These are phyloP conservation scores for Pterocarpus santalinus DNA, from an alignment of 306 rosid genomes.

Conservation along the genomic window DNA sequence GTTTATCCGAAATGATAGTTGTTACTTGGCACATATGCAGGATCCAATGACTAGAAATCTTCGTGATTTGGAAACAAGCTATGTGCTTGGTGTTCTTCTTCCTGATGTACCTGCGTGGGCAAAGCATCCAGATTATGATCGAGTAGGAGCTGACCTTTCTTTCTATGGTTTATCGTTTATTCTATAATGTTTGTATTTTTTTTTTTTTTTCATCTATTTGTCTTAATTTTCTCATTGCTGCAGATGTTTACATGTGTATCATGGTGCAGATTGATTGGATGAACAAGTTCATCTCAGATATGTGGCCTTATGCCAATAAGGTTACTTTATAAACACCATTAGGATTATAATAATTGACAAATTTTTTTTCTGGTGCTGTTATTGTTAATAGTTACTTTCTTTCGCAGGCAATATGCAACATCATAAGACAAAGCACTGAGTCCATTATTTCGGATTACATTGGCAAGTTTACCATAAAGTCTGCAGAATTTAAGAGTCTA, in stretches of 20 bases:
- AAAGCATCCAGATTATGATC: conserved; percentile 50
- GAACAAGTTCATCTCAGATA: conserved; percentile 45
- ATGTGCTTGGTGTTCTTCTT: conserved; percentile 38
- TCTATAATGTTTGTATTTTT: not conserved
- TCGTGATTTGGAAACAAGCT: conserved; percentile 34
- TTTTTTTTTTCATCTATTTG: not conserved
- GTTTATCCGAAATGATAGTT: not conserved
- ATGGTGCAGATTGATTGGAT: conserved; percentile 50
- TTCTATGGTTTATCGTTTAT: not conserved
- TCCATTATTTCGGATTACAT: conserved; percentile 39
- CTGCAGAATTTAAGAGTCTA: conserved; percentile 41
- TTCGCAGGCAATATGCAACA: conserved; percentile 40
- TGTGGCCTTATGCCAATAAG: conserved; percentile 55
- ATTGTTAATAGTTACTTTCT: not conserved
- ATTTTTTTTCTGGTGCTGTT: not conserved
- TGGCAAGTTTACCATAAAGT: conserved; percentile 33
- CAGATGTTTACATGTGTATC: not conserved
- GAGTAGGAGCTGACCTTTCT: conserved; percentile 27
- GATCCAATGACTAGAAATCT: conserved; percentile 42
- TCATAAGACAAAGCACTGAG: conserved; percentile 33
- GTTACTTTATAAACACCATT: conserved; percentile 12
- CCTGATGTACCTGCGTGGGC: conserved; percentile 51
- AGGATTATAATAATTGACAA: too few species aligned
- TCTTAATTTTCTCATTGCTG: not conserved
- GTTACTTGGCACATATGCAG: conserved; percentile 7